A percentile compares a stretch with the other conserved stretches of the same genome.
These are phyloP conservation scores for Aspergillus quadrilineatus DNA, from an alignment of 2,329 filamentous ascomycete genomes.

Conservation along the genomic window DNA sequence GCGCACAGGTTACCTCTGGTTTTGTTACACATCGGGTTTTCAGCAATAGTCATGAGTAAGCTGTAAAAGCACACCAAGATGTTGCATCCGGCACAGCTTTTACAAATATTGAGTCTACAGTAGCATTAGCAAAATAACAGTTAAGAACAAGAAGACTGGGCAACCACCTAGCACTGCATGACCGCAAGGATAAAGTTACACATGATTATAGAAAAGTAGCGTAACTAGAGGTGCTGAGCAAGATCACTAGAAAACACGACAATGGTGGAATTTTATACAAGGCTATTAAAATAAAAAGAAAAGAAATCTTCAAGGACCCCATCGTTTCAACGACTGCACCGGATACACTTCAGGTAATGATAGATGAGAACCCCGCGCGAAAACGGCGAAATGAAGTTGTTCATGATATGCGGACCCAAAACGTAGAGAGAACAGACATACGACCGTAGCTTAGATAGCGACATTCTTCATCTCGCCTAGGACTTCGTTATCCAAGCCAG, in stretches of 20 bases:
- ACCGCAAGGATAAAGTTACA: conserved; percentile 36
- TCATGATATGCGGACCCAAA: conserved; percentile 16
- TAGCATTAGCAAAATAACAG: neutral
- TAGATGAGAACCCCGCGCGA: conserved; percentile 8
- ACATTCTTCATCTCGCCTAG: conserved; percentile 51
- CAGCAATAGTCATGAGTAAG: neutral
- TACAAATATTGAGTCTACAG: neutral
- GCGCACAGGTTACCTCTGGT: too few relatives aligned
- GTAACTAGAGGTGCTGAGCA: conserved; percentile 6
- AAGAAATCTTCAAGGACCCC: conserved; percentile 24
- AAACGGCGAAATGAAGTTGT: conserved; percentile 11
- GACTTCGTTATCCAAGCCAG: conserved; percentile 37
- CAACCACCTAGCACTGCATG: conserved; percentile 30
- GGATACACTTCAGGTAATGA: conserved; percentile 20
- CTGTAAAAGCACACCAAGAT: neutral
- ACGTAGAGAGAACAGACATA: conserved; percentile 14
- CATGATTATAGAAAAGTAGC: conserved; percentile 22
- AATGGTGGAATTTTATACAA: conserved; percentile 36
- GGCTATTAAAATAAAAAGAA: conserved; percentile 19
- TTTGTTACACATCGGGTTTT: too few relatives aligned
- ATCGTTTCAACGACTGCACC: conserved; percentile 27
- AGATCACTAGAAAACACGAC: conserved; percentile 25
- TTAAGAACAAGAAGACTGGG: conserved; percentile 4
- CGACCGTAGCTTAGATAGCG: conserved; percentile 37
- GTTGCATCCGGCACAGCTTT: too few relatives aligned